Evolutionary conservation across 805 yeast genomes (phyloP), one percentile per base, ranked within the genome.

Genomic region (Candida ulmi): DNA sequence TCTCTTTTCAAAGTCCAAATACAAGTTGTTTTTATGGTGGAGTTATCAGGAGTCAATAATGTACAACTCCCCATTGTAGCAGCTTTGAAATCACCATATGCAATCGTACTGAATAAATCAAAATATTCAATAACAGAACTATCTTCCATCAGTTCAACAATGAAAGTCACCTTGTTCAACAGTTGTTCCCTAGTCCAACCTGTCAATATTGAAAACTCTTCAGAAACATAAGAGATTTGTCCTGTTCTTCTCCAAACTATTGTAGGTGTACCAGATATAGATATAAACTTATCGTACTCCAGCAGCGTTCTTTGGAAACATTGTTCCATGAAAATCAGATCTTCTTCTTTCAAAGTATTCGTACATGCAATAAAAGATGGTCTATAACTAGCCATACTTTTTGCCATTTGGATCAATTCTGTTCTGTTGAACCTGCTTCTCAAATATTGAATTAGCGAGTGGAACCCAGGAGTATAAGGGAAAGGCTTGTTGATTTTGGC

Each of bases 221-320:
- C 85, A n/a, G 95, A 95, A 3, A 90, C 95, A 44, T 90, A 91
- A 0, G 96, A 93, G 11, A 91, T 84, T 59, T 91, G 96, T 8
- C 96, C 96, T 1, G 96, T 88, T 38, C 98, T 72, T 48, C 99
- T 69, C 98, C 98, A 91, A 4, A 88, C 91, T 17, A 91, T 75
- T 0, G 96, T 88, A 2, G 98, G 98, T 0, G 97, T 91, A 0
- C 97, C 97, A 26, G 88, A 78, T 17, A 84, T 78, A 17, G 79
- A 72, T 30, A 93, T 83, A 57, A 86, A 85, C 58, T 82, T 84
- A 44, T 88, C 90, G 58, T 88, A 91, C 44, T 95, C 96, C 33
- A 91, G 65, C 28, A 91, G 65, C 0, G 98, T 88, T 33, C 99
- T 68, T 61, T 91, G 98, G 64, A 90, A 91, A 51, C 96, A 86